Base-by-base conservation (phyloP, 139 green algal species). In the Chlamydomonas sp. region DNA sequence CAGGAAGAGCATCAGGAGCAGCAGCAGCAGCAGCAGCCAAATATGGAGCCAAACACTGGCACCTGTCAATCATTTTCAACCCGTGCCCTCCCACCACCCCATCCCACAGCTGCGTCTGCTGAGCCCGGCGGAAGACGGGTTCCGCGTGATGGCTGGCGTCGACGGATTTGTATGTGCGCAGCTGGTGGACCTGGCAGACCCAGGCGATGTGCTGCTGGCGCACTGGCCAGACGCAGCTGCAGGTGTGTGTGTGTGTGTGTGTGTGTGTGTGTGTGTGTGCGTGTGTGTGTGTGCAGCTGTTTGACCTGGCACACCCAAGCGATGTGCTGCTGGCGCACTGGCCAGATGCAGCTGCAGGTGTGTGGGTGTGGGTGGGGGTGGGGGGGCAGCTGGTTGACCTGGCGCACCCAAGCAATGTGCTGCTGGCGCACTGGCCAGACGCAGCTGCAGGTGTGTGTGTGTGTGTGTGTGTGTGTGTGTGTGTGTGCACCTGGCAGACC, bases 171-270 rank as follows among this genome's bases (percentile, higher is more conserved):
- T 58, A 5, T 58, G 65, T 8, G 28, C 39, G 26, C 65, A 71
- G 3, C 60, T 71, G 24, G 43, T 60, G 28, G 65, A 71, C 65
- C 43, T 71, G 5, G 26, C 65, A 6, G 65, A 60, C 20, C 37
- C 65, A 3, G 43, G 65, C 26, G 39, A 71, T 38, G 65, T 71
- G 38, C 43, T 71, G 37, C 43, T 71, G 39, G 8, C 2, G 13
- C 30, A 71, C 26, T 71, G 65, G 65, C 5, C 60, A 48, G 60
- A 48, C n/a, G n/a, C n/a, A n/a, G n/a, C n/a, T n/a, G n/a, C n/a
- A n/a, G n/a, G n/a, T n/a, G n/a, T n/a, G n/a, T n/a, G n/a, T n/a
- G n/a, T n/a, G n/a, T n/a, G n/a, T n/a, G n/a, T n/a, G n/a, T n/a
- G n/a, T n/a, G n/a, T n/a, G n/a, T n/a, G n/a, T n/a, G n/a, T n/a